phyloP scores from a whole-genome alignment of 225 moss, liverwort and hornwort species.

The Marchantia polymorpha region DNA sequence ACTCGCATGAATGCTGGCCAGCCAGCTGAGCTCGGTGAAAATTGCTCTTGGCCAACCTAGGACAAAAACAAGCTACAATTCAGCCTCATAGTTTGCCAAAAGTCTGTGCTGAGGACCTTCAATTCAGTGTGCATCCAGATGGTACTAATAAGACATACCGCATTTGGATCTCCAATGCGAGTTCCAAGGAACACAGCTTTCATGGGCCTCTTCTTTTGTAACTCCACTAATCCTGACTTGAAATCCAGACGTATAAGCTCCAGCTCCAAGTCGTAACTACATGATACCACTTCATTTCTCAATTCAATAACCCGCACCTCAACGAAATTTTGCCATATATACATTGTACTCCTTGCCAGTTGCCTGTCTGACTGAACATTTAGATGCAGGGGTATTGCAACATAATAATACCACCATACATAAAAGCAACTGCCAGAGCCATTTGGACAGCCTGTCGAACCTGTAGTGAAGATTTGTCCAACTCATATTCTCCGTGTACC shows the following conservation, averaged over 20 bases:
- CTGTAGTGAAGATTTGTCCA: not conserved
- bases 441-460: not conserved
- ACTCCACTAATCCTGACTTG: slow-evolving; percentile 41
- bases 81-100: not conserved
- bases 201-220: slow-evolving; percentile 33
- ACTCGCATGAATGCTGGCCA: slow-evolving; percentile 50
- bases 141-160: slow-evolving; percentile 21
- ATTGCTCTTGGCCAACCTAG: slow-evolving; percentile 39
- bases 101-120: not conserved
- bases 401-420: not conserved
- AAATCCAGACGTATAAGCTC: slow-evolving; percentile 40
- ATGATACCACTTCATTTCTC: slow-evolving; percentile 3
- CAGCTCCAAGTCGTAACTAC: slow-evolving; percentile 40
- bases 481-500: not conserved
- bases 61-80: not conserved
- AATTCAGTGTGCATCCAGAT: not conserved
- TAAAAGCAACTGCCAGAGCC: not conserved
- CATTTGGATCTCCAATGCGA: slow-evolving; percentile 45
- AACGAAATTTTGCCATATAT: not conserved
- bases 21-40: slow-evolving; percentile 43
- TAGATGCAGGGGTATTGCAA: not conserved
- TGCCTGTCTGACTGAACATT: too few species aligned
- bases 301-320: not conserved
- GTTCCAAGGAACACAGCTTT: slow-evolving; percentile 49
- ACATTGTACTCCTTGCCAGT: too few species aligned